Evolutionary conservation across 2,329 filamentous ascomycete genomes (phyloP), one percentile per base, ranked within the genome.

Genomic region (Sporothrix dimorphospora): DNA sequence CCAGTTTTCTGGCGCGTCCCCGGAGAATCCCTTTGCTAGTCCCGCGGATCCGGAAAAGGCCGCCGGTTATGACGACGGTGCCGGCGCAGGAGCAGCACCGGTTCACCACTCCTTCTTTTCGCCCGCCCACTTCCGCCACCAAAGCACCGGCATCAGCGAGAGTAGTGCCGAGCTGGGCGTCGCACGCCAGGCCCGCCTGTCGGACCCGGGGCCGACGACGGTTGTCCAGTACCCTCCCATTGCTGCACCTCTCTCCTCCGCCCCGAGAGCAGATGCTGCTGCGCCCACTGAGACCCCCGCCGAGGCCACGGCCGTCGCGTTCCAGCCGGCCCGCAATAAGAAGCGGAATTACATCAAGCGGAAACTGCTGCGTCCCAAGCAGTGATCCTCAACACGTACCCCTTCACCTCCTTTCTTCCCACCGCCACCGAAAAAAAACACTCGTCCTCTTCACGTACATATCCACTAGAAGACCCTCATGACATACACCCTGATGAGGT

Each of bases 101-200:
- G 8, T 61, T 0, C 61, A 69, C 47, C 72, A 71, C 45, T 42
- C 45, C 19, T 69, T 73, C 16, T 71, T 73, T 27, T 71, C 72
- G 19, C 72, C 72, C 11, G 61, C 69, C 16, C 61, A 71, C 12
- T 71, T 71, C 63, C 72, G 61, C 11, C 30, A 34, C 4, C 38
- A 71, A 11, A 71, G 40, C 61, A 21, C 34, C 9, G 70, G 47
- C 8, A 51, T 3, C 21, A 47, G 38, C 27, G 27, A 49, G 3
- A 70, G n/a, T 16, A 42, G 42, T 45, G 34, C 59, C n/a, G 57
- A 42, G 5, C 2, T 42, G 34, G 38, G 38, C n/a, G 34, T 63
- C 42, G 21, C 45, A 24, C 47, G 21, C 14, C 21, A 49, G 16
- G n/a, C 53, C 5, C 51, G 40, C 40, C 16, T 70, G 19, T 61